Evolutionary conservation across 192 early-diverging fungal species (phyloP), one percentile per base, ranked within the genome.

Genomic region (Martensiomyces pterosporus): DNA sequence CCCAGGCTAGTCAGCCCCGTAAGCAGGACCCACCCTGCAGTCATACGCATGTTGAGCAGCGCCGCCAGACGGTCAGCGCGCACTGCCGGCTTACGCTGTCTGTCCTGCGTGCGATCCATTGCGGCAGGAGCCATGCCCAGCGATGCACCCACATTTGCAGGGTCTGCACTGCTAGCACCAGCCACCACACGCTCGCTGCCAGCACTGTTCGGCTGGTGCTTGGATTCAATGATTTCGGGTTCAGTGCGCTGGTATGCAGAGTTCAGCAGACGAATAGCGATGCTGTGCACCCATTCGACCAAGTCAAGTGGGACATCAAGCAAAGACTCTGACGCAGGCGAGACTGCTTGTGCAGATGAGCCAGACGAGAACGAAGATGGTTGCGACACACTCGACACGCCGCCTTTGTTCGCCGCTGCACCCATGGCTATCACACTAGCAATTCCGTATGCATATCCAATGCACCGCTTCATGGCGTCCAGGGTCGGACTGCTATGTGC

Each of bases 291-390:
- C 53, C 85, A 81, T 16, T 88, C 87, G 23, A 81, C 75, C 35
- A 85, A 60, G 25, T 93, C 94, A 54, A 89, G 87, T 0, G 91
- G 86, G 1, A 81, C n/a, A n/a, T n/a, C n/a, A n/a, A n/a, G 77
- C 43, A 83, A 32, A 5, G 12, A 32, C 29, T 8, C 6, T 12
- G 29, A 32, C 29, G 29, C 29, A 32, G 5, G 29, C 29, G 29
- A 32, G 12, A n/a, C n/a, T n/a, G n/a, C n/a, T n/a, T n/a, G n/a
- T n/a, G n/a, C n/a, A n/a, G n/a, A n/a, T n/a, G n/a, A n/a, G n/a
- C n/a, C n/a, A n/a, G n/a, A n/a, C n/a, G n/a, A n/a, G n/a, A n/a
- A n/a, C n/a, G n/a, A n/a, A n/a, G n/a, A n/a, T n/a, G n/a, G n/a
- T n/a, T n/a, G n/a, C n/a, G n/a, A n/a, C 4, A 67, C 39, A 2